Conservation (phyloP, 2,329 filamentous ascomycete genomes). For the Hirsutella rhossiliensis region DNA sequence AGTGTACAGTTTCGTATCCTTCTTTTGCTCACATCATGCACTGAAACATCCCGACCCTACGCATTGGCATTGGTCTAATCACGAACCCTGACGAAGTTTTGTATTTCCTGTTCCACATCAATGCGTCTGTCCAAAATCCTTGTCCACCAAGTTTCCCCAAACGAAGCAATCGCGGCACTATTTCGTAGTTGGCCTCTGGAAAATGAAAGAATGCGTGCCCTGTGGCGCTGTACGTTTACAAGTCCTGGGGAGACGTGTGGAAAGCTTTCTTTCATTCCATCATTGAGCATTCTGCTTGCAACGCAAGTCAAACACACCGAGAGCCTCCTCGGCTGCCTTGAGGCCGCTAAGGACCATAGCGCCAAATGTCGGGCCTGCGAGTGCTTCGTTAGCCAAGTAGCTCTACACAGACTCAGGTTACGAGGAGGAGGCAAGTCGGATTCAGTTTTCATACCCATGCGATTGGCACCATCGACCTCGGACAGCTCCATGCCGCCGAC, state of each 20-base stretch:
- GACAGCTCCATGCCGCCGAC: slow-evolving; percentile 93
- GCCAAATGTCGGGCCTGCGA: slow-evolving; percentile 59
- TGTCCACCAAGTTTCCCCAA: no score
- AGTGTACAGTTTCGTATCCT: no score
- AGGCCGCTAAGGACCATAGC: slow-evolving; percentile 82
- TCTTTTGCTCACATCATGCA: no score
- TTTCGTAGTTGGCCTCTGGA: not conserved
- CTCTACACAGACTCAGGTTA: no score
- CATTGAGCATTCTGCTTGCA: slow-evolving; percentile 57
- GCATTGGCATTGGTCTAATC: no score
- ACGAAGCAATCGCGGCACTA: not conserved
- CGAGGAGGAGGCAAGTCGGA: no score
- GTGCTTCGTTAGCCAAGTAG: no score
- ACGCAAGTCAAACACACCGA: slow-evolving; percentile 65
- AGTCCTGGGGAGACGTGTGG: not conserved
- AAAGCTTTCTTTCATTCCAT: no score
- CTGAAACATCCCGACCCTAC: no score
- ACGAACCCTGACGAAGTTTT: no score
- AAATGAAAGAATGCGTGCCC: not conserved
- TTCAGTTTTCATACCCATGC: slow-evolving; percentile 51
- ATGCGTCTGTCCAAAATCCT: no score
- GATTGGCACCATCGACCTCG: slow-evolving; percentile 81
- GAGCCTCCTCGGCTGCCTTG: slow-evolving; percentile 80
- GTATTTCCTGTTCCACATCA: no score
- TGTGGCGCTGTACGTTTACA: not conserved